Evolutionary conservation across 805 yeast genomes (phyloP).

Genomic region (Priceomyces melissophilus): DNA sequence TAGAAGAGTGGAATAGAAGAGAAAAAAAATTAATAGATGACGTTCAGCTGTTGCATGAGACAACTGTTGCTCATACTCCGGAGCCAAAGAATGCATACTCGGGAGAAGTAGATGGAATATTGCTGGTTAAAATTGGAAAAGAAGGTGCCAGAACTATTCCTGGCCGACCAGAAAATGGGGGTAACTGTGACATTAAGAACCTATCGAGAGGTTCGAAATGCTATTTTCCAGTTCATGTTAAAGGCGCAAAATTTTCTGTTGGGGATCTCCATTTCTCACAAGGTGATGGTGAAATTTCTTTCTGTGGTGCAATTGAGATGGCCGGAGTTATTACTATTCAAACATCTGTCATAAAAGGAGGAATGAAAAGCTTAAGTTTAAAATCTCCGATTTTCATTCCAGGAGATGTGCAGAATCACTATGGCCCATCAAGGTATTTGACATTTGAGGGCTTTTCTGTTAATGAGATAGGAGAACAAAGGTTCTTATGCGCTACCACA

Average conservation of each 20-base stretch:
- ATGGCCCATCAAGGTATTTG: constrained; percentile 46
- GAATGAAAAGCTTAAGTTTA: constrained; percentile 38
- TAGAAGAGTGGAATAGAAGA: constrained; percentile 44
- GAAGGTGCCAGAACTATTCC: constrained; percentile 55
- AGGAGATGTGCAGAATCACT: constrained; percentile 46
- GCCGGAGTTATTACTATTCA: constrained; percentile 45
- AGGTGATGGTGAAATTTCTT: constrained; percentile 53
- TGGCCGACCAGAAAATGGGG: constrained; percentile 52
- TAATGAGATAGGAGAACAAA: constrained; percentile 45
- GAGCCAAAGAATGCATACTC: constrained; percentile 33
- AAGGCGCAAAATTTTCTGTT: constrained; percentile 45
- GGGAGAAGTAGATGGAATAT: constrained; percentile 33
- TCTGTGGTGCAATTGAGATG: constrained; percentile 56
- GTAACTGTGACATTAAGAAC: constrained; percentile 52
- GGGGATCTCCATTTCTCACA: constrained; percentile 53
- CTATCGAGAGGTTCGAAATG: constrained; percentile 48
- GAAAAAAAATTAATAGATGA: constrained; percentile 35
- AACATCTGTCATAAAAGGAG: constrained; percentile 39
- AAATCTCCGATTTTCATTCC: constrained; percentile 47
- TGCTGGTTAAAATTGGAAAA: constrained; percentile 25
- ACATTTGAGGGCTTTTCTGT: constrained; percentile 55
- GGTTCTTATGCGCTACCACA: constrained; percentile 45
- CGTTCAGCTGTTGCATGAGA: constrained; percentile 19
- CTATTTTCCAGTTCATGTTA: constrained; percentile 45
- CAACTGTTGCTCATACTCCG: constrained; percentile 43